Conservation (phyloP, 805 yeast species). For the Yamadazyma paraphyllophila region DNA sequence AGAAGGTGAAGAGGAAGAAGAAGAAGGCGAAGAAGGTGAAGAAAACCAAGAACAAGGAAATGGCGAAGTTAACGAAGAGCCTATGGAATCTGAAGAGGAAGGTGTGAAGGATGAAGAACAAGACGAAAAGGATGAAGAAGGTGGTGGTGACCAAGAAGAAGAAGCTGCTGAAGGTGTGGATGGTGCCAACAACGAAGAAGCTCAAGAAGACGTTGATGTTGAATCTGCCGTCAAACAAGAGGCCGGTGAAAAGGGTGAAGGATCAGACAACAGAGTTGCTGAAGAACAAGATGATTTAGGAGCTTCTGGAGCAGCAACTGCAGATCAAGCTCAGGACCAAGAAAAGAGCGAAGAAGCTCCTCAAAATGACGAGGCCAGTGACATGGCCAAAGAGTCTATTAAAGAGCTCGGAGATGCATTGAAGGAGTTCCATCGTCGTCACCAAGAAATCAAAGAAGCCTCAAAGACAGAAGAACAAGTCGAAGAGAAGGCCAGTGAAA, state of each 20-base stretch:
- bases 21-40: slow-evolving; percentile 35
- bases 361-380: slow-evolving; percentile 53
- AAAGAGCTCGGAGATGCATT: slow-evolving; percentile 88
- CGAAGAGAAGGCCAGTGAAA: slow-evolving; percentile 57
- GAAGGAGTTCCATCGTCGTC: slow-evolving; percentile 87
- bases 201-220: slow-evolving; percentile 46
- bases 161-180: slow-evolving; percentile 52
- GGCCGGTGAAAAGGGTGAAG: slow-evolving; percentile 60
- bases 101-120: slow-evolving; percentile 25
- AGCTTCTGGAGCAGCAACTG: slow-evolving; percentile 54
- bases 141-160: slow-evolving; percentile 31
- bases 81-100: slow-evolving; percentile 30
- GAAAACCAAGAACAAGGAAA: slow-evolving; percentile 28
- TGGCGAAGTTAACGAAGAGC: slow-evolving; percentile 25
- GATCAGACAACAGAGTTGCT: slow-evolving; percentile 53
- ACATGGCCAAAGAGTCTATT: slow-evolving; percentile 70
- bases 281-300: slow-evolving; percentile 70
- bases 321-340: slow-evolving; percentile 40
- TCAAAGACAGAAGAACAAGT: slow-evolving; percentile 49
- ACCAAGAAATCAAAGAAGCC: slow-evolving; percentile 80
- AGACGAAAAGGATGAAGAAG: slow-evolving; percentile 38
- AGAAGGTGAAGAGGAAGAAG: slow-evolving; percentile 30
- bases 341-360: slow-evolving; percentile 38
- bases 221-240: slow-evolving; percentile 62
- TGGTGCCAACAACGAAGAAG: slow-evolving; percentile 45